Conservation (phyloP, 148 eudicot genomes). For the Tetragonia tetragonoides region DNA sequence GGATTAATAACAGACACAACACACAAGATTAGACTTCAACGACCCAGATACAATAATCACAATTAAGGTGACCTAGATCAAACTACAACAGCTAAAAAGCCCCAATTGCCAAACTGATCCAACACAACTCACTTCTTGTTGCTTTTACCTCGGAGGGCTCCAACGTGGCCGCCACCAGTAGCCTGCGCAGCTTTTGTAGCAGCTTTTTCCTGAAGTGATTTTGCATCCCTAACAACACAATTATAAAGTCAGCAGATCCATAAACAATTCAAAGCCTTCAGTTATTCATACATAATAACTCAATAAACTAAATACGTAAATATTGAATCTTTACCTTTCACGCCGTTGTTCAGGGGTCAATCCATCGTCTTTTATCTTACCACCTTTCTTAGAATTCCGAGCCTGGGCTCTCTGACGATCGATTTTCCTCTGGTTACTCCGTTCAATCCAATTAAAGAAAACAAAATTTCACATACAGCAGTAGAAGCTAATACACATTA, state of each 20-base stretch:
- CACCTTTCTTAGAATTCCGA: conserved; percentile 25
- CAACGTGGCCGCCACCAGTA: conserved; percentile 8
- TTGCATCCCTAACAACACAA: conserved; percentile 32
- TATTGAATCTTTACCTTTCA: conserved; percentile 23
- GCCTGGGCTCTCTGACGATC: conserved; percentile 36
- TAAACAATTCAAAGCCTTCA: background rate
- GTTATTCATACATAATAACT: background rate
- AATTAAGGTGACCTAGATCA: conserved; percentile 6
- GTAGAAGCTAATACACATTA: background rate
- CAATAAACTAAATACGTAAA: background rate
- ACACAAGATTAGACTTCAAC: background rate
- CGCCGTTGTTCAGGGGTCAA: conserved; percentile 41
- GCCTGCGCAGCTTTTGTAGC: conserved; percentile 30
- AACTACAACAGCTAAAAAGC: background rate
- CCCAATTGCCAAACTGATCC: background rate
- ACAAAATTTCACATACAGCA: background rate
- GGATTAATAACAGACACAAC: background rate
- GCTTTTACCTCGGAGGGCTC: conserved; percentile 6
- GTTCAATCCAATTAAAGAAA: conserved; percentile 22
- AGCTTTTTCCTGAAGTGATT: conserved; percentile 32
- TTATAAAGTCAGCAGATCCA: background rate
- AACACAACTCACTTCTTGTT: conserved; percentile 25
- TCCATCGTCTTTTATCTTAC: conserved; percentile 31
- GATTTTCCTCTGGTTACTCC: conserved; percentile 38
- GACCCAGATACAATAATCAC: conserved; percentile 19